Evolutionary conservation across 306 rosid genomes (phyloP), one percentile per base, ranked within the genome.

Genomic region (Adenanthera pavonina): DNA sequence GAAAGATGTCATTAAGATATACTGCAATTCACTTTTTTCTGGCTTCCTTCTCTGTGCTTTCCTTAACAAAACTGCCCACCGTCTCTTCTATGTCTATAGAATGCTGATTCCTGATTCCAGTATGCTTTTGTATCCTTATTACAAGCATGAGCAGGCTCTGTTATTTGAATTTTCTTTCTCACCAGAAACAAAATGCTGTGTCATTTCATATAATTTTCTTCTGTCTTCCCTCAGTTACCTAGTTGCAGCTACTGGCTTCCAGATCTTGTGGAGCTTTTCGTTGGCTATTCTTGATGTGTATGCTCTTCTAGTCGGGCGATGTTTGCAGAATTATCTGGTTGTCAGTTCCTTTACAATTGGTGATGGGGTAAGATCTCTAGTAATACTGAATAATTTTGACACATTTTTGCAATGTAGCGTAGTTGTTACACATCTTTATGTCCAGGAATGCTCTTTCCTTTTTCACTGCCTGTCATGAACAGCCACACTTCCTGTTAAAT

Each of bases 221-320:
- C 19, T 80, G 16, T 75, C 66, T 85, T 80, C 65, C 54, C 8
- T 81, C 90, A 92, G 97, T 78, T 92, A 91, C 87, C 97, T 92
- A 56, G 97, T 94, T 67, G 93, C 97, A 11, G 98, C 97, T 77
- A 85, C 93, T 44, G 84, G 97, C 57, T 87, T 94, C 82, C 97
- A 92, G 83, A 59, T 86, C 72, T 34, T 88, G 78, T 94, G 98
- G 97, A 94, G 97, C 83, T 34, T 92, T 61, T 82, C 90, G 30
- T 69, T 94, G 67, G 98, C 97, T 54, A 77, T 94, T 84, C 67
- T 83, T 57, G 97, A 94, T 72, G 71, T 87, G 38, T 92, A 94
- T 78, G 98, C 98, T 48, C 92, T 92, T 75, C 80, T 91, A 57
- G 98, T 94, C 7, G 79, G 83, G 84, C 92, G 97, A 3, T 85